phyloP scores from a whole-genome alignment of 768 basidiomycete genomes.

The Psilocybe subaeruginosa region DNA sequence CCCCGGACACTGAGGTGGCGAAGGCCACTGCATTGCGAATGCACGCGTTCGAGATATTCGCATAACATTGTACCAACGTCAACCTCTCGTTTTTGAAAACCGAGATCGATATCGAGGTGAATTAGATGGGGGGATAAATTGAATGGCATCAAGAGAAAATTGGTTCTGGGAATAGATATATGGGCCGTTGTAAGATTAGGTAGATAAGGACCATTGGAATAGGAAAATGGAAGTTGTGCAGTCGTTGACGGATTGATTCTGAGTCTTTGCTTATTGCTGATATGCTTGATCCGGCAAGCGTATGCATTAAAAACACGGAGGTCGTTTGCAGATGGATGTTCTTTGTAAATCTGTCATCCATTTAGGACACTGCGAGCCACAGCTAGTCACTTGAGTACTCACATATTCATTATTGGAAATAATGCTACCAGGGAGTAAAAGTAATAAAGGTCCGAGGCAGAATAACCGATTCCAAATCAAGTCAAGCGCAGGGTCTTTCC shows the following conservation, averaged over 20 bases:
- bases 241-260: constrained; percentile 4
- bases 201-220: constrained; percentile 18
- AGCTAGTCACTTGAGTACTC: constrained; percentile 15
- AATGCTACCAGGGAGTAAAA: constrained; percentile 36
- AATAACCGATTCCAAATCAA: constrained; percentile 44
- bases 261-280: constrained; percentile 32
- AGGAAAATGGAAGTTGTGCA: not conserved
- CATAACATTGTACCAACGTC: constrained; percentile 22
- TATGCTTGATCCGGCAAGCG: constrained; percentile 38
- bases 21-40: constrained; percentile 31
- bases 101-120: constrained; percentile 41
- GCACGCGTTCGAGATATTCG: constrained; percentile 31
- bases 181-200: constrained; percentile 31
- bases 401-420: constrained; percentile 35
- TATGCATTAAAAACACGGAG: constrained; percentile 33
- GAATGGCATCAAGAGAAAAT: constrained; percentile 28
- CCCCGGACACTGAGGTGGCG: constrained; percentile 44
- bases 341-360: constrained; percentile 1
- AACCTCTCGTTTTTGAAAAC: constrained; percentile 32
- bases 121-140: constrained; percentile 36
- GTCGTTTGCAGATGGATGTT: constrained; percentile 16
- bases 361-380: not conserved
- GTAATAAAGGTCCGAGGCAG: constrained; percentile 43
- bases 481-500: constrained; percentile 53
- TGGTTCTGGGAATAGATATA: constrained; percentile 29